A percentile compares a stretch with the other conserved stretches of the same genome.
Evolutionary conservation across 768 basidiomycete species (phyloP).

Genomic region (Xerocomellus chrysenteron): DNA sequence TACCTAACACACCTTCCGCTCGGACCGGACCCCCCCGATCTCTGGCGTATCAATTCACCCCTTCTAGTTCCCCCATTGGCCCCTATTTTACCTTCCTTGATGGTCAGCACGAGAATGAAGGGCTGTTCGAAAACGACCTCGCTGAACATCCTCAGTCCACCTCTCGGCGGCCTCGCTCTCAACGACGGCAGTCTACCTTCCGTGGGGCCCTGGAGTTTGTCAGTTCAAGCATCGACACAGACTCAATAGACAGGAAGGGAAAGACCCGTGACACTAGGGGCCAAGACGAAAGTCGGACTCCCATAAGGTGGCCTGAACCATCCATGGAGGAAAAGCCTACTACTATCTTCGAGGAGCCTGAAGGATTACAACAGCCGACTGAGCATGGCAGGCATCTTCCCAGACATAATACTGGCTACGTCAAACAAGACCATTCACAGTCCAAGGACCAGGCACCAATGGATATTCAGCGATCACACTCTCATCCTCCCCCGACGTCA

Average conservation of each 20-base stretch:
- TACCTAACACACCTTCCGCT: conserved; percentile 51
- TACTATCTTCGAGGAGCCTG: conserved; percentile 30
- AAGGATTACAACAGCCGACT: conserved; percentile 20
- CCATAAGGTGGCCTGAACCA: conserved; percentile 54
- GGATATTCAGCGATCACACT: conserved; percentile 22
- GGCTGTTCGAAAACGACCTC: conserved; percentile 30
- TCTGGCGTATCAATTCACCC: conserved; percentile 61
- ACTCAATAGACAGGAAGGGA: conserved; percentile 49
- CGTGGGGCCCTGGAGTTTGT: conserved; percentile 59
- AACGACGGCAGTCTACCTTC: conserved; percentile 45
- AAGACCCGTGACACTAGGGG: conserved; percentile 50
- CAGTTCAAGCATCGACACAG: conserved; percentile 33
- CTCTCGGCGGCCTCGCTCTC: conserved; percentile 28
- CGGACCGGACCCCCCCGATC: conserved; percentile 77
- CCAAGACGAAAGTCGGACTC: conserved; percentile 50
- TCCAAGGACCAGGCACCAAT: conserved; percentile 1
- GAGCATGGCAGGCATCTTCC: conserved; percentile 26
- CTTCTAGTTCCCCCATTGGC: conserved; percentile 40
- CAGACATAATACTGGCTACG: conserved; percentile 1
- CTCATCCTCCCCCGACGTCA: conserved; percentile 28
- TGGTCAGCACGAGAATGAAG: conserved; percentile 28
- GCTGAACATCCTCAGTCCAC: conserved; percentile 34
- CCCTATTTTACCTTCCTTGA: conserved; percentile 28
- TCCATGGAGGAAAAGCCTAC: conserved; percentile 46
- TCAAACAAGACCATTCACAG: conserved; percentile 4